Percentiles rank a stretch among this genome's conserved stretches.
phyloP scores from a whole-genome alignment of 1,284 basidiomycete species.

The Lentinula novae-zelandiae region DNA sequence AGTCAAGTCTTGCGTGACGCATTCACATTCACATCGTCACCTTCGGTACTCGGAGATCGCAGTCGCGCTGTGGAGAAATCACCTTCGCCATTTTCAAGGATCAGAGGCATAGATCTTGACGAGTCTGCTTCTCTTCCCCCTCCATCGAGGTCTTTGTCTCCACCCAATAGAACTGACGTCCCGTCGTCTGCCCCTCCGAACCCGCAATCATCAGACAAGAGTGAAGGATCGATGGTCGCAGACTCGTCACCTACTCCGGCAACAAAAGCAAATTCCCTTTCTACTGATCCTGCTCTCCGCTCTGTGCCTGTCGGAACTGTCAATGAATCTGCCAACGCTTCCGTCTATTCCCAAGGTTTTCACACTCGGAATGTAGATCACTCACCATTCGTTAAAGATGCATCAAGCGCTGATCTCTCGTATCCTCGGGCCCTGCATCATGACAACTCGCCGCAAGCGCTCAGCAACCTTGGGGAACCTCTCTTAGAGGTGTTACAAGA shows the following conservation, averaged over 20 bases:
- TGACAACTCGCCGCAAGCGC: conserved; percentile 48
- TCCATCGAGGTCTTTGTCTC: conserved; percentile 10
- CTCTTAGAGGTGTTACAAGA: conserved; percentile 78
- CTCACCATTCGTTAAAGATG: neutral
- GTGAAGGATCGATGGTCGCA: too few relatives aligned
- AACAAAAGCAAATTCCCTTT: neutral
- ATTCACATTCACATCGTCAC: neutral
- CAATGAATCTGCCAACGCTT: neutral
- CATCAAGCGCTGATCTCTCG: conserved; percentile 30
- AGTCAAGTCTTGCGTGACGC: neutral
- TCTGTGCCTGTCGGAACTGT: too few relatives aligned
- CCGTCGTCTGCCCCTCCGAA: neutral
- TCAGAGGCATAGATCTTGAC: neutral
- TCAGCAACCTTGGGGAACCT: conserved; percentile 68
- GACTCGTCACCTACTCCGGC: too few relatives aligned
- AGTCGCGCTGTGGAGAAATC: neutral
- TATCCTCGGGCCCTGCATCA: conserved; percentile 60
- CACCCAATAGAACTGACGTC: neutral
- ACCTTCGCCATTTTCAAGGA: neutral
- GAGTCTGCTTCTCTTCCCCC: neutral
- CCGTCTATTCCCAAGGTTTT: neutral
- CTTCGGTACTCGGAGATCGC: neutral
- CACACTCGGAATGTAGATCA: neutral
- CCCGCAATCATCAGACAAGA: neutral
- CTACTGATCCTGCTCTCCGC: neutral